phyloP scores from a whole-genome alignment of 805 yeast genomes.

The Yarrowia sp. region DNA sequence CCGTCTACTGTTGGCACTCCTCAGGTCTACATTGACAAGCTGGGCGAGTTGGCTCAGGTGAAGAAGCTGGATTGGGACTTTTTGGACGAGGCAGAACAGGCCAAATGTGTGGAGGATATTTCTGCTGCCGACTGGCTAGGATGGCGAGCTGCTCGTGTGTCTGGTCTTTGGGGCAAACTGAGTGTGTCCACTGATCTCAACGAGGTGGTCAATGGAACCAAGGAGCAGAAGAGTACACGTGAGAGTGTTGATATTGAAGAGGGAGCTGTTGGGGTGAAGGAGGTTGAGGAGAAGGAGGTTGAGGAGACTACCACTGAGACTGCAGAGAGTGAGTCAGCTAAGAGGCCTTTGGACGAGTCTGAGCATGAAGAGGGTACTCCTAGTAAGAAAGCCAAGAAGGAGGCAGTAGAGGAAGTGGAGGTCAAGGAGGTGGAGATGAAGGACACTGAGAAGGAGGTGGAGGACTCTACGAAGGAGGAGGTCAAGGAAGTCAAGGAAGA shows the following conservation, averaged over 20 bases:
- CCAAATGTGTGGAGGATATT: conserved; percentile 29
- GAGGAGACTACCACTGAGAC: neutral
- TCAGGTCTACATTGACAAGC: conserved; percentile 28
- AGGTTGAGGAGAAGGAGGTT: neutral
- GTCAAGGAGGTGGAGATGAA: neutral
- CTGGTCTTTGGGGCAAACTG: conserved; percentile 40
- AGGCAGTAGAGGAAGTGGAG: neutral
- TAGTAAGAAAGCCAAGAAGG: neutral
- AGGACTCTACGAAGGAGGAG: neutral
- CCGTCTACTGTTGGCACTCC: conserved; percentile 34
- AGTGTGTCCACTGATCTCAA: conserved; percentile 30
- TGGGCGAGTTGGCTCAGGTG: conserved; percentile 20
- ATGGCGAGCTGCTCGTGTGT: conserved; percentile 42
- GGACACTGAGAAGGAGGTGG: neutral
- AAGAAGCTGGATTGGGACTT: conserved; percentile 23
- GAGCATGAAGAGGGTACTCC: neutral
- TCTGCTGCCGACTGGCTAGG: conserved; percentile 44
- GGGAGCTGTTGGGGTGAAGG: neutral
- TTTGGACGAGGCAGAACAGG: conserved; percentile 21
- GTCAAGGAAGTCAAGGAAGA: neutral
- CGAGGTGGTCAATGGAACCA: neutral
- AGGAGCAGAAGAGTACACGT: neutral
- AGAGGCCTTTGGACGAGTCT: neutral
- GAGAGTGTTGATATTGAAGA: conserved; percentile 10
- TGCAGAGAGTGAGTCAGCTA: neutral